Percentiles rank a stretch among this genome's conserved stretches.
These are phyloP conservation scores for Aurifilum marmelostoma DNA, from an alignment of 2,329 filamentous ascomycete species.

Conservation along the genomic window DNA sequence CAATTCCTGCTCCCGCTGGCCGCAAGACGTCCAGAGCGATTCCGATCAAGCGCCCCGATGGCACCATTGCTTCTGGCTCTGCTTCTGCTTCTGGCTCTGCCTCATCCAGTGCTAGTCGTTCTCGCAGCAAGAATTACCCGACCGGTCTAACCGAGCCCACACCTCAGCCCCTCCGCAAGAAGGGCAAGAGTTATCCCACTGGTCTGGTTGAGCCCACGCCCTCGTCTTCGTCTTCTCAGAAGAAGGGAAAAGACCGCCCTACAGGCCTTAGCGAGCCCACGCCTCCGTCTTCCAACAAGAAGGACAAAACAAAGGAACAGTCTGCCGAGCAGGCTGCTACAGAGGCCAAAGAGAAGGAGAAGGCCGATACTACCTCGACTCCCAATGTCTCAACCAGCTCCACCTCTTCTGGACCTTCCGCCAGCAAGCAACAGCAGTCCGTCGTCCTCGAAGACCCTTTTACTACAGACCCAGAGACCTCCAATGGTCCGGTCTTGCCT, in stretches of 20 bases:
- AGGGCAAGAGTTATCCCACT: background rate
- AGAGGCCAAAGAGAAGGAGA: background rate
- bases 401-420: background rate
- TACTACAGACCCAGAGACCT: background rate
- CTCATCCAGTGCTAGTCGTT: background rate
- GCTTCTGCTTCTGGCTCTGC: background rate
- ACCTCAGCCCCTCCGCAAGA: background rate
- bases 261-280: slow-evolving; percentile 14
- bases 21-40: slow-evolving; percentile 23
- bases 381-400: background rate
- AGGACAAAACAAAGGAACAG: background rate
- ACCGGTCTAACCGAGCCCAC: slow-evolving; percentile 11
- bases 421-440: background rate
- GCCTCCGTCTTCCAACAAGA: background rate
- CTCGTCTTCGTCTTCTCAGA: background rate
- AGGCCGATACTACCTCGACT: slow-evolving; percentile 4
- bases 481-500: background rate
- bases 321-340: background rate
- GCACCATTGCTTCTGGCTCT: background rate
- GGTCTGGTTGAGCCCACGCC: slow-evolving; percentile 7
- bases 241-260: background rate
- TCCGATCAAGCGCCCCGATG: slow-evolving; percentile 13
- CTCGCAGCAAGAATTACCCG: background rate
- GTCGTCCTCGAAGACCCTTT: background rate
- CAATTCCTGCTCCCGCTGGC: background rate